Evolutionary conservation across 805 yeast genomes (phyloP), one percentile per base, ranked within the genome.

Genomic region (Wickerhamiella kazuoi): DNA sequence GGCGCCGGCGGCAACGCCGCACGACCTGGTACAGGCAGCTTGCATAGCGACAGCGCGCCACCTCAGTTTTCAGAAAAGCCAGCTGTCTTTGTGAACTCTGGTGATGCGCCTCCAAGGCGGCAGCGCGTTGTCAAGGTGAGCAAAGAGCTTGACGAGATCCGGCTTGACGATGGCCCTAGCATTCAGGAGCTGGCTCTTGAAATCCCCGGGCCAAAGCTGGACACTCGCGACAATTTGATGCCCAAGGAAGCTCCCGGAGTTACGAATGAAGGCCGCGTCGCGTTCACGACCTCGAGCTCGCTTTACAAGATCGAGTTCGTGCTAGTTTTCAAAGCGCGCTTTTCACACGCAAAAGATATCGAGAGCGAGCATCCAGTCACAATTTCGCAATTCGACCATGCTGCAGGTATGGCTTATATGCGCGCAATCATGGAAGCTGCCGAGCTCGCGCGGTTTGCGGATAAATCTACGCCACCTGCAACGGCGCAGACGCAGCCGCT

Each of bases 261-360:
- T 4, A 65, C 67, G 0, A 45, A 50, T 18, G 46, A 49, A n/a
- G 54, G 57, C 21, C 43, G 51, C 28, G 40, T 46, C 11, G 59
- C 60, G 2, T 59, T 61, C 44, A 54, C 66, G 1, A 60, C 62
- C 19, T 31, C 49, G 14, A 44, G 63, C 3, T 42, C 61, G 4
- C 44, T 61, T 18, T 63, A 54, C 48, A 47, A 50, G 20, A 47
- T 62, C 4, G 52, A 53, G 30, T 61, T 59, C 41, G 29, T 41
- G 35, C 46, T 62, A 9, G 45, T 52, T 3, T 37, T 62, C 36
- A 53, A 54, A 41, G 63, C 60, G 7, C 50, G 59, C 29, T 50
- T 62, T 39, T 46, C 53, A 21, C 58, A 59, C 29, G 59, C 62
- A 23, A 56, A 55, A 36, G 67, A 62, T 36, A 53, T 61, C 21